These are phyloP conservation scores for Aspergillus heteromorphus DNA, from an alignment of 495 filamentous ascomycete species.

Conservation along the genomic window DNA sequence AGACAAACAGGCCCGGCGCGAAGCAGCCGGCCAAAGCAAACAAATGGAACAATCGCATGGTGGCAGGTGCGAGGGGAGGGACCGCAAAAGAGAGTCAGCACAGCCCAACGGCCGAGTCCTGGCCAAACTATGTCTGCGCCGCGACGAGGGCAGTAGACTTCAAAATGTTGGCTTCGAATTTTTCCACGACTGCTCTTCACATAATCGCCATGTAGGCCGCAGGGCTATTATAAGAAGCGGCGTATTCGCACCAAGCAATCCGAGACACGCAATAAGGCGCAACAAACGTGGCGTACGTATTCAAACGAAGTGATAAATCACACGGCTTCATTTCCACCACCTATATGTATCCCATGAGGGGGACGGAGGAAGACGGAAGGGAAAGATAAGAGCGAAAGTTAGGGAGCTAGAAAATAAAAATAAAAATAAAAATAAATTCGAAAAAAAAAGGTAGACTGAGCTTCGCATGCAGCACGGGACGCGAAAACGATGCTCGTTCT, in stretches of 20 bases:
- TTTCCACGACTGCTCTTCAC: background rate
- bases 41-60: background rate
- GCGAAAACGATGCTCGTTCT: slow-evolving; percentile 4
- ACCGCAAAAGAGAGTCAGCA: background rate
- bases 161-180: background rate
- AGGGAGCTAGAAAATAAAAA: background rate
- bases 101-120: background rate
- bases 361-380: background rate
- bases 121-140: background rate
- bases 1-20: slow-evolving; percentile 8
- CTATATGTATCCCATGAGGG: slow-evolving; percentile 7
- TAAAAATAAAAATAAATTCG: background rate
- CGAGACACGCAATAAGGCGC: slow-evolving; percentile 5
- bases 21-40: background rate
- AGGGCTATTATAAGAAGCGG: background rate
- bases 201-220: slow-evolving; percentile 3
- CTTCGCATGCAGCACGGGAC: slow-evolving; percentile 7
- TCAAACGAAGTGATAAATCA: slow-evolving; percentile 5
- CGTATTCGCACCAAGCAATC: background rate
- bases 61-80: background rate
- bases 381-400: slow-evolving; percentile 1
- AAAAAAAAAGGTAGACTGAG: background rate
- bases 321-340: slow-evolving; percentile 12
- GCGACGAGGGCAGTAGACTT: slow-evolving; percentile 1
- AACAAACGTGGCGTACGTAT: slow-evolving; percentile 14